Evolutionary conservation across 73 alveolate species (phyloP), one percentile per base, ranked within the genome.

Genomic region (Paramecium sonneborni): DNA sequence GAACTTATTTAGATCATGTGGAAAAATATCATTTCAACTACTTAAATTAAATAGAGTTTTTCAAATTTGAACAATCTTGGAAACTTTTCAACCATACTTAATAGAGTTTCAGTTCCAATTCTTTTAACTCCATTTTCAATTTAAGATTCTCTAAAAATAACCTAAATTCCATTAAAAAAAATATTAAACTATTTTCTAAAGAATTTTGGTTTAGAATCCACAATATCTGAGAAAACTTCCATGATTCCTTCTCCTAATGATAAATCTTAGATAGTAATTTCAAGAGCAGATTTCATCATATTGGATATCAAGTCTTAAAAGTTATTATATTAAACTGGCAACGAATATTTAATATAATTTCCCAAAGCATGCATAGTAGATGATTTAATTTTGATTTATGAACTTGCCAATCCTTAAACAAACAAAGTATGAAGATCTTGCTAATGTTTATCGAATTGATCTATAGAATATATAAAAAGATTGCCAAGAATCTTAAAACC

Each of bases 191-290:
- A 39, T 38, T 85, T 90, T 68, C 92, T 82, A 95, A 96, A 96
- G 95, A 95, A 96, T 72, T 94, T 95, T 4, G 97, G 98, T 92
- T 96, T 98, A 86, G 96, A 87, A 68, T 94, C 96, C 20, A 98
- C 97, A 43, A 96, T 57, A 41, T 94, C 98, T n/a, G 96, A 92
- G 94, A 96, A 92, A 76, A 93, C 96, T 18, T 85, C 94, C 44
- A 95, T 92, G 1, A 93, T 94, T 32, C 95, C 98, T 67, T 96
- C 98, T 34, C 87, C 87, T 5, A 74, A 39, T 6, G 56, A 0
- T 74, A 28, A 18, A 39, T 74, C 87, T 35, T 35, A 74, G 10
- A 74, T 23, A 12, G 24, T 39, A 28, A 74, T 18, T 74, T 74
- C 37, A 2, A 74, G 67, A 2, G 87, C 68, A 12, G 68, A 14